A percentile compares a stretch with the other conserved stretches of the same genome.
These are phyloP conservation scores for Heliosperma pusillum DNA, from an alignment of 148 eudicot species.

Conservation along the genomic window DNA sequence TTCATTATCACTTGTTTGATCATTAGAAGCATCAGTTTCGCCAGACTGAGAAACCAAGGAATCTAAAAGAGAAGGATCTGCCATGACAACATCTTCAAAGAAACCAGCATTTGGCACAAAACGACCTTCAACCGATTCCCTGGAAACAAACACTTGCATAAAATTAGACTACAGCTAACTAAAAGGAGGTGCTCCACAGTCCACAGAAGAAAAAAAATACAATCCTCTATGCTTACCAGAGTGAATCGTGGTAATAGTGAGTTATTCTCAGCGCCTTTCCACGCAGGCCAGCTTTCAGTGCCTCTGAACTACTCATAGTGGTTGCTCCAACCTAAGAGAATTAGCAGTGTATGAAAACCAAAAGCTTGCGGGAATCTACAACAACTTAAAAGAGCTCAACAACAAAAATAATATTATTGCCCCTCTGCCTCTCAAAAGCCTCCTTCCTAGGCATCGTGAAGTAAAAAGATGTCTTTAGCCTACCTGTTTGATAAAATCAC, in stretches of 20 bases:
- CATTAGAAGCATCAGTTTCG: slow-evolving; percentile 43
- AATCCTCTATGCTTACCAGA: slow-evolving; percentile 49
- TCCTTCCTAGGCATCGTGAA: not conserved
- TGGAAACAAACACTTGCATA: slow-evolving; percentile 23
- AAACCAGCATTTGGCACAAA: slow-evolving; percentile 87
- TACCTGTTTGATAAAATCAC: not conserved
- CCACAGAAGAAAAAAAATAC: too few relatives aligned
- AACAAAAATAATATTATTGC: not conserved
- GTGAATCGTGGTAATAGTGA: slow-evolving; percentile 67
- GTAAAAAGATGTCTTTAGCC: not conserved
- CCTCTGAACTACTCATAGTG: slow-evolving; percentile 71
- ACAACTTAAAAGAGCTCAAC: not conserved
- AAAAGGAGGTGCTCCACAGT: slow-evolving; percentile 2
- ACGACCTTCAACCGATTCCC: slow-evolving; percentile 76
- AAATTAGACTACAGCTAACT: slow-evolving; percentile 19
- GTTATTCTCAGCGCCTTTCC: slow-evolving; percentile 79
- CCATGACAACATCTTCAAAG: slow-evolving; percentile 60
- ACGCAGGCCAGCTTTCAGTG: slow-evolving; percentile 78
- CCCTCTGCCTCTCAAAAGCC: not conserved
- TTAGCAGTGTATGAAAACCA: slow-evolving; percentile 9
- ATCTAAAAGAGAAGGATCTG: slow-evolving; percentile 60
- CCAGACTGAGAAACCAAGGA: slow-evolving; percentile 37
- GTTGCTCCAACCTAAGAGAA: slow-evolving; percentile 72
- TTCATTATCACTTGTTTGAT: slow-evolving; percentile 35
- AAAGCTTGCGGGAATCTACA: not conserved